These are phyloP conservation scores for Calonectria honghensis DNA, from an alignment of 2,329 filamentous ascomycete genomes.

Conservation along the genomic window DNA sequence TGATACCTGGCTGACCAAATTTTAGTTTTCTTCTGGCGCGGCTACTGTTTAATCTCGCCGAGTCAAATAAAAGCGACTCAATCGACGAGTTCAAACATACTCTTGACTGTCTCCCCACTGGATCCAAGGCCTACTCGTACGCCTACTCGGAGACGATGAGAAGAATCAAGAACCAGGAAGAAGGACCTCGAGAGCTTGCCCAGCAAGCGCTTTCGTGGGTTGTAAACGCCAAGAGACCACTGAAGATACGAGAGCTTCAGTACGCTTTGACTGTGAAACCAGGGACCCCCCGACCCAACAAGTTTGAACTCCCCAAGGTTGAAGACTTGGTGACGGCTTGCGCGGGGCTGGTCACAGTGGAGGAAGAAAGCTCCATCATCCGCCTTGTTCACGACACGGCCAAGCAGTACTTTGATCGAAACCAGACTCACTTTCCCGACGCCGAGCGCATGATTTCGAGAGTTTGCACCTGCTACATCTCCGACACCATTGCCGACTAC, in stretches of 20 bases:
- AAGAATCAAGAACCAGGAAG: conserved; percentile 57
- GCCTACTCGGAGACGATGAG: conserved; percentile 14
- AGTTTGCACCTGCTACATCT: neutral
- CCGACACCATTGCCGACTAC: conserved; percentile 1
- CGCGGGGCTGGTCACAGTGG: conserved; percentile 63
- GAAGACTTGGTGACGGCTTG: conserved; percentile 61
- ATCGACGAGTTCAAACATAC: neutral
- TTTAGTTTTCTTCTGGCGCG: conserved; percentile 6
- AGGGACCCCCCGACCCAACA: conserved; percentile 54
- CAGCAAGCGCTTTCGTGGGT: conserved; percentile 63
- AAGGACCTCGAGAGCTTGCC: conserved; percentile 58
- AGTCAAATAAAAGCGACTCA: neutral
- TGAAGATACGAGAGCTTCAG: conserved; percentile 60
- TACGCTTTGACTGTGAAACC: conserved; percentile 63
- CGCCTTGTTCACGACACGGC: conserved; percentile 66
- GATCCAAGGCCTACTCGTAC: neutral
- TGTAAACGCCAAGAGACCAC: conserved; percentile 56
- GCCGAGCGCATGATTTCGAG: neutral
- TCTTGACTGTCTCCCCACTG: neutral
- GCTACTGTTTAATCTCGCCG: neutral
- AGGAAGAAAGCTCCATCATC: conserved; percentile 60
- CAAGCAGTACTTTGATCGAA: conserved; percentile 63
- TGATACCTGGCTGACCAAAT: neutral
- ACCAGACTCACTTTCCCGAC: conserved; percentile 51
- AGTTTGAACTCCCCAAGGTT: conserved; percentile 58